These are phyloP conservation scores for Kazachstania martiniae DNA, from an alignment of 805 yeast species.

Conservation along the genomic window DNA sequence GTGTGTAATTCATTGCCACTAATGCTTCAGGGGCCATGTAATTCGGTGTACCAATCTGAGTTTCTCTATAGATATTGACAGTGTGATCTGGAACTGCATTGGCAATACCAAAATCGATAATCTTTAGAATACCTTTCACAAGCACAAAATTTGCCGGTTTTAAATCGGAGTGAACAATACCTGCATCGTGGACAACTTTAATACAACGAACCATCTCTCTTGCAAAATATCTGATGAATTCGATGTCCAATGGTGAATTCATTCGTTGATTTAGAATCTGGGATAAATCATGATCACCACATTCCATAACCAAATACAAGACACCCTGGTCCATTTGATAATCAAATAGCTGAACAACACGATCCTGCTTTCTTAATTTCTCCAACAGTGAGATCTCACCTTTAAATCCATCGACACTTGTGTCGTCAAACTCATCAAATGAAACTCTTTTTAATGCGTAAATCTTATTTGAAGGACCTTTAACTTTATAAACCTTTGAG, in stretches of 20 bases:
- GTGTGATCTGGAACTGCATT: constrained; percentile 90
- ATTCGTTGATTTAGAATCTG: constrained; percentile 55
- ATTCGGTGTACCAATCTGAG: constrained; percentile 91
- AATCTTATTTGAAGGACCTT: constrained; percentile 40
- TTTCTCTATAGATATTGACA: constrained; percentile 75
- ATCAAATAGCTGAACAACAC: constrained; percentile 75
- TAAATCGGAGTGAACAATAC: constrained; percentile 75
- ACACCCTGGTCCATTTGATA: constrained; percentile 56
- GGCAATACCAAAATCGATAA: constrained; percentile 95
- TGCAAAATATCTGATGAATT: constrained; percentile 71
- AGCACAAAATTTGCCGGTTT: constrained; percentile 64
- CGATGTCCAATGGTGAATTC: constrained; percentile 45
- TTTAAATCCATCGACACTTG: constrained; percentile 67
- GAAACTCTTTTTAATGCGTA: constrained; percentile 77
- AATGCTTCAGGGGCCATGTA: constrained; percentile 98
- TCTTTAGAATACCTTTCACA: constrained; percentile 74
- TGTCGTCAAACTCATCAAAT: constrained; percentile 70
- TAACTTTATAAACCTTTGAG: constrained; percentile 79
- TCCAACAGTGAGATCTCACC: constrained; percentile 77
- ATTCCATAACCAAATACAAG: constrained; percentile 77
- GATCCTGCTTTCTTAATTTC: constrained; percentile 43
- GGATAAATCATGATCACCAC: constrained; percentile 87
- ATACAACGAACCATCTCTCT: constrained; percentile 75
- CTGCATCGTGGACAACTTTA: constrained; percentile 75
- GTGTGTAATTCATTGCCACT: constrained; percentile 43